Evolutionary conservation across 176 grass and related monocot species (phyloP).

Genomic region (Carex kokanica): DNA sequence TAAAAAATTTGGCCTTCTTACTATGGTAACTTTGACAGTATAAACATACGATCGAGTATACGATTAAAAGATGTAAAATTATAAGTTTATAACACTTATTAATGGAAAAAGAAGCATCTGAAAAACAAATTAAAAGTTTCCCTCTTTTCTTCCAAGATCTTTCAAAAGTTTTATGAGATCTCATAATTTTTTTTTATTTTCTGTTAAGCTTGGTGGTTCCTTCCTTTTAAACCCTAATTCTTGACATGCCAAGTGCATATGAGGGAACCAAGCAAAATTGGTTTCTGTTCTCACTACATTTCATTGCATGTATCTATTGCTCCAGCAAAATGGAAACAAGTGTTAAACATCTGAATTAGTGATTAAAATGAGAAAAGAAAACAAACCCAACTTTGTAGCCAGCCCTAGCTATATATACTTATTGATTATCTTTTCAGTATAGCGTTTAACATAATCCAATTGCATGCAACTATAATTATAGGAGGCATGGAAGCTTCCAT

Average conservation of each 20-base stretch:
- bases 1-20: not conserved
- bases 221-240: constrained; percentile 18
- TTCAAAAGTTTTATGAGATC: not conserved
- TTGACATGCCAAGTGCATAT: not conserved
- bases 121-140: not conserved
- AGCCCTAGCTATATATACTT: not conserved
- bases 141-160: not conserved
- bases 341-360: not conserved
- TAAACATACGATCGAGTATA: no score
- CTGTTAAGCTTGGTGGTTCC: not conserved
- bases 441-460: not conserved
- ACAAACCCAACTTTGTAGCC: not conserved
- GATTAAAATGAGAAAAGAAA: constrained; percentile 1
- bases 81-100: not conserved
- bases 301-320: not conserved
- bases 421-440: not conserved
- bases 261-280: not conserved
- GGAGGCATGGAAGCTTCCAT: constrained; percentile 13
- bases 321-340: not conserved
- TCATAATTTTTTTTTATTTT: not conserved
- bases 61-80: not conserved
- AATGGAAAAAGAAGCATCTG: not conserved
- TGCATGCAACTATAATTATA: constrained; percentile 16
- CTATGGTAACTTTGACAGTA: not conserved
- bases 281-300: not conserved